These are phyloP conservation scores for Glonium stellatum DNA, from an alignment of 495 filamentous ascomycete species.

Conservation along the genomic window DNA sequence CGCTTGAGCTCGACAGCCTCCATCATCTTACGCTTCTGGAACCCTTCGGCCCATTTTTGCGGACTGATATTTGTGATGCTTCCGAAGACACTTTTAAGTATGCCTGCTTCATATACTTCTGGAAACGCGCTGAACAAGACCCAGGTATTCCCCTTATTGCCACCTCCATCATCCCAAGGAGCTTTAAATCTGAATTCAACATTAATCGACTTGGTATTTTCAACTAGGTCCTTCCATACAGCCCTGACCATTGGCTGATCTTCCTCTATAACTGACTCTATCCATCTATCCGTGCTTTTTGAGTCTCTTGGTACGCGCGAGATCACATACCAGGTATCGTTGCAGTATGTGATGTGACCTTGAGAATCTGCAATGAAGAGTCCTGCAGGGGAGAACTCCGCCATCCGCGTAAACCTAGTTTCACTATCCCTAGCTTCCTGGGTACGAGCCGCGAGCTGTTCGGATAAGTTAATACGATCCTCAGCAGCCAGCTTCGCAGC, in stretches of 20 bases:
- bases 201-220: slow-evolving; percentile 49
- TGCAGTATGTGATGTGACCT: slow-evolving; percentile 61
- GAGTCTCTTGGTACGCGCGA: slow-evolving; percentile 41
- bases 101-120: slow-evolving; percentile 49
- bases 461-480: slow-evolving; percentile 58
- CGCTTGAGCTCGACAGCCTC: slow-evolving; percentile 42
- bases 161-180: slow-evolving; percentile 50
- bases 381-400: slow-evolving; percentile 64
- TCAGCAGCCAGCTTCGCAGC: slow-evolving; percentile 59
- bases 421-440: slow-evolving; percentile 64
- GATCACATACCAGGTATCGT: slow-evolving; percentile 64
- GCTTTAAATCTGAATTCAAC: slow-evolving; percentile 64
- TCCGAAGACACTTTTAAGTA: slow-evolving; percentile 62
- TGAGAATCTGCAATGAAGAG: slow-evolving; percentile 61
- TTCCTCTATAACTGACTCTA: slow-evolving; percentile 56
- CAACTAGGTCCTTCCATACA: slow-evolving; percentile 53
- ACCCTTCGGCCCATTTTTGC: slow-evolving; percentile 50
- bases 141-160: slow-evolving; percentile 58
- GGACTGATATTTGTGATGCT: slow-evolving; percentile 42
- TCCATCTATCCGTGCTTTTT: slow-evolving; percentile 51
- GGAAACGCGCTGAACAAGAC: slow-evolving; percentile 65
- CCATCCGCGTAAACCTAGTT: slow-evolving; percentile 67
- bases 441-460: slow-evolving; percentile 58
- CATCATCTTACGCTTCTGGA: slow-evolving; percentile 49
- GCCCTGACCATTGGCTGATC: slow-evolving; percentile 48